Evolutionary conservation across 257 asterid genomes (phyloP).

Genomic region (Anisodus tanguticus): DNA sequence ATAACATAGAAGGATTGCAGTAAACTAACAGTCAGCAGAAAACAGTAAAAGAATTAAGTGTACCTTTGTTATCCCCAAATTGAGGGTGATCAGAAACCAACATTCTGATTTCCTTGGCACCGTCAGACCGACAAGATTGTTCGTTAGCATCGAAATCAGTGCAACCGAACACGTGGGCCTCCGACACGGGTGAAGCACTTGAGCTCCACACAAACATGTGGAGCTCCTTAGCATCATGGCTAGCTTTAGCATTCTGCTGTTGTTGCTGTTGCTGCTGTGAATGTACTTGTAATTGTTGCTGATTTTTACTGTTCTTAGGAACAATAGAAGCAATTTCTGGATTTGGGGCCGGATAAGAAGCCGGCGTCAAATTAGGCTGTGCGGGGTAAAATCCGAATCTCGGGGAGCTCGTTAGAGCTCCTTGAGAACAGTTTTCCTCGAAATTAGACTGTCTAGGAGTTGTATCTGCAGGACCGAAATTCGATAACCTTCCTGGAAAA

Average conservation of each 20-base stretch:
- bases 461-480: conserved; percentile 52
- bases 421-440: conserved; percentile 75
- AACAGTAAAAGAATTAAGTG: background rate
- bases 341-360: conserved; percentile 86
- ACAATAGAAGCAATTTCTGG: conserved; percentile 72
- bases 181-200: conserved; percentile 93
- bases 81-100: conserved; percentile 81
- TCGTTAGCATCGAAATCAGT: conserved; percentile 60
- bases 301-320: conserved; percentile 48
- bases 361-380: conserved; percentile 37
- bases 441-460: conserved; percentile 90
- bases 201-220: conserved; percentile 99
- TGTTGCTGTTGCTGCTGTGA: conserved; percentile 39
- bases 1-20: background rate
- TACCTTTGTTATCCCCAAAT: conserved; percentile 80
- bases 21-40: background rate
- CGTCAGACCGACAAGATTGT: conserved; percentile 81
- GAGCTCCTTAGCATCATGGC: conserved; percentile 83
- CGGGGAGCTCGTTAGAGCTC: conserved; percentile 58
- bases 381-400: conserved; percentile 71
- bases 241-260: conserved; percentile 48
- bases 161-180: conserved; percentile 54
- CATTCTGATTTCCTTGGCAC: conserved; percentile 86
- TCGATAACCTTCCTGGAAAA: conserved; percentile 37
- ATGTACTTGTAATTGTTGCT: conserved; percentile 29